Base-by-base conservation (phyloP, 148 eudicot species). In the Camellia japonica region DNA sequence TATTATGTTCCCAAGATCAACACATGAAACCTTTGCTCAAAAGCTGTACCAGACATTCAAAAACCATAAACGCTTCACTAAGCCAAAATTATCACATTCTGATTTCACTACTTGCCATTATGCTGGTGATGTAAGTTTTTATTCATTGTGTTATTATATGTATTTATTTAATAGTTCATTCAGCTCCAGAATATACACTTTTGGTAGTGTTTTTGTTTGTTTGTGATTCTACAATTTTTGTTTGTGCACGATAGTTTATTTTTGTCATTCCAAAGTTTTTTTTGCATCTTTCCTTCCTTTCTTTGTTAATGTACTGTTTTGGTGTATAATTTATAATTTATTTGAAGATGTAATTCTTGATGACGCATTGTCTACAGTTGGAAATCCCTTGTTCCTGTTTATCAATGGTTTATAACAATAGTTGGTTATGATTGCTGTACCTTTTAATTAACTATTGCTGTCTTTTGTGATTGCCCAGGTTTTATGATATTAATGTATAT, bases 401-500 rank as follows among this genome's bases (percentile, higher is more conserved):
- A 71, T 15, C 18, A 20, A 23, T 62, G 41, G 41, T 47, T 19
- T 71, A 7, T 67, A 72, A 20, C 6, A 20, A 41, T 67, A 30
- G 66, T 46, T 61, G 16, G 59, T 74, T 52, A 54, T 23, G 55
- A 12, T 3, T 74, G 56, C 30, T 79, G 15, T 67, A 7, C 59
- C 6, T 75, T 9, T 67, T 13, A 55, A 7, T 69, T 58, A 65
- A 38, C 63, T 55, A 9, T 49, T 52, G n/a, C 41, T 68, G 18
- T 58, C 61, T 42, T 58, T n/a, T 8, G 8, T 73, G 23, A 16
- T 68, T 73, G 72, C 79, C 38, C 90, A 96, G 99, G 98, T 78
- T 90, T 96, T 84, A 93, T 96, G 99, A 85, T 93, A 79, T 83
- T 93, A 74, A 84, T 93, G 91, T 96, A 96, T 80, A 55, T 96